Base-by-base conservation (phyloP, 148 eudicot species). In the Gaultheria prostrata region DNA sequence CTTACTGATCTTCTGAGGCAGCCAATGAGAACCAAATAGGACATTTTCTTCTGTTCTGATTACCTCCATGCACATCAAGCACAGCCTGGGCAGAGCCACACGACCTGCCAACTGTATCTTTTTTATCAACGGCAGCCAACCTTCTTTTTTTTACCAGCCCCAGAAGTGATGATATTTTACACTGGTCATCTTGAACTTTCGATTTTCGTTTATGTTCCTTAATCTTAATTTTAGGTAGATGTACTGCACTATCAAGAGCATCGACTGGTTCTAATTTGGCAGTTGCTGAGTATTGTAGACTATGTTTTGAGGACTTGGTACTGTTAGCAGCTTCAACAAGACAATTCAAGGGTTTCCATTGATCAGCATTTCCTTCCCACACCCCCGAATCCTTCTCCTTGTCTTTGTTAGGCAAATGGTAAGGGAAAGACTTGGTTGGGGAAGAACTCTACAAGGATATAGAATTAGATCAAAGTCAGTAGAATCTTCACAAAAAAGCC, bases 21-120 rank as follows among this genome's bases (percentile, higher is more conserved):
- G 92, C 93, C 74, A 95, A 85, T 46, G 98, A 92, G 88, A 94
- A 91, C 98, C 98, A 95, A 88, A 95, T 87, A 18, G 98, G 98
- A 84, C 83, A 84, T 54, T 87, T 85, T 85, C 85, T 90, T 90
- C 89, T 86, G 46, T 84, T 83, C 35, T 77, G 87, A 71, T 82
- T 86, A 59, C 86, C 78, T 70, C 70, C 81, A 10, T 48, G 50
- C 28, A 85, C 86, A 82, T 85, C 92, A 28, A 89, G 85, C 75
- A 89, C 76, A 75, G 83, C 76, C 49, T 88, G 92, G 1, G 91
- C 65, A 24, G 88, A 87, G 73, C 84, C 57, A 82, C 73, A 28
- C 32, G 87, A 54, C 79, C 89, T 90, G 12, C 82, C 88, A 80
- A 82, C 75, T 65, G 84, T 79, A 80, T 67, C 83, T 77, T 81